Evolutionary conservation across 176 grass and related monocot species (phyloP), one percentile per base, ranked within the genome.

Genomic region (Metroxylon sagu): DNA sequence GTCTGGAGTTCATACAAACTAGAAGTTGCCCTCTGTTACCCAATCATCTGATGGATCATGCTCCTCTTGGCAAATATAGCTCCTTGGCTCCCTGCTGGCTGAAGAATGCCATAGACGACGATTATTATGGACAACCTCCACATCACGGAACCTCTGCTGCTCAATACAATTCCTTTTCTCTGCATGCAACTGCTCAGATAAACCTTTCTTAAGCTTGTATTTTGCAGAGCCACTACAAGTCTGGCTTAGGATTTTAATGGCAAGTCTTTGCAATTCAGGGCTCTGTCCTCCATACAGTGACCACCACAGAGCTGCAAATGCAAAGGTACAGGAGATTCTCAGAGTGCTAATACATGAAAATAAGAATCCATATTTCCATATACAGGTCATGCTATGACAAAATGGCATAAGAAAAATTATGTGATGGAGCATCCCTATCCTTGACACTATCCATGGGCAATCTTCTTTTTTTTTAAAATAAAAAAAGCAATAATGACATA

Each of bases 81-180:
- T 5, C 29, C 39, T 29, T 3, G 16, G 25, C 25, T 29, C 18
- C 5, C 72, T 0, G 15, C 30, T 5, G 0, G 72, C 62, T 21
- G 23, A n/a, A 4, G 64, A 43, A 5, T 14, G 4, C 3, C 4
- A 16, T 3, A 89, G 71, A 21, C 18, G 39, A 53, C 70, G 75
- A 48, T 88, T 97, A 78, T 85, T 80, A 77, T 76, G 64, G 50
- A 90, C 31, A n/a, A 88, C 83, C 76, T 85, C 87, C 53, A 65
- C 63, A 0, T 80, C 63, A 29, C 61, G 29, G 70, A 91, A 73
- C 67, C 28, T 49, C 66, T 87, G 71, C 18, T 80, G 78, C 52
- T 90, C 77, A 0, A 53, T 5, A 28, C 48, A 48, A 60, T 25
- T 65, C 25, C 73, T 66, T 17, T 57, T 51, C 52, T 54, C 73